A percentile compares a stretch with the other conserved stretches of the same genome.
These are phyloP conservation scores for Ogataea kodamae DNA, from an alignment of 805 yeast genomes.

Conservation along the genomic window DNA sequence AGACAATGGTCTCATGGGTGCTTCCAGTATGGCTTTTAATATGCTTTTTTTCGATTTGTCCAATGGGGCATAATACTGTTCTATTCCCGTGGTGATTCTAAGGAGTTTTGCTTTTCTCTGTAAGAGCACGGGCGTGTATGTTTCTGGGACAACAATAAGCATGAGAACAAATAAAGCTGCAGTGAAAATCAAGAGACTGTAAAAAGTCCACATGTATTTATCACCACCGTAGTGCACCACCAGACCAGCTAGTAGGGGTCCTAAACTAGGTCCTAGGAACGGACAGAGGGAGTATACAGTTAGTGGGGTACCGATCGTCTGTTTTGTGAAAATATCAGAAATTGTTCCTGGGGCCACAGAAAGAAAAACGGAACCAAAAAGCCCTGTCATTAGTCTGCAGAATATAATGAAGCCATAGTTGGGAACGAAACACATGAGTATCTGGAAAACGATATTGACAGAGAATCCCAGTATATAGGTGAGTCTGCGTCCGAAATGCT, in stretches of 20 bases:
- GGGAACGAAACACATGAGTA: slow-evolving; percentile 53
- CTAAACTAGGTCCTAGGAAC: slow-evolving; percentile 65
- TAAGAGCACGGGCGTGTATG: slow-evolving; percentile 52
- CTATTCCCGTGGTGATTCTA: slow-evolving; percentile 41
- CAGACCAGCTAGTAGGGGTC: slow-evolving; percentile 61
- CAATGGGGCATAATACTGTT: slow-evolving; percentile 38
- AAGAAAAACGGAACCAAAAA: slow-evolving; percentile 71
- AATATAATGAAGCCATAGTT: slow-evolving; percentile 63
- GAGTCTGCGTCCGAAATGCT: slow-evolving; percentile 50
- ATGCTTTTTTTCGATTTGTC: slow-evolving; percentile 38
- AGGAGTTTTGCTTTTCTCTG: slow-evolving; percentile 49
- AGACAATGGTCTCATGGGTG: slow-evolving; percentile 51
- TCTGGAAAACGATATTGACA: slow-evolving; percentile 45
- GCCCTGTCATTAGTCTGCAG: slow-evolving; percentile 64
- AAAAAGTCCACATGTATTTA: slow-evolving; percentile 69
- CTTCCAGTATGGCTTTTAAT: slow-evolving; percentile 37
- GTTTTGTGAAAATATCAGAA: slow-evolving; percentile 63
- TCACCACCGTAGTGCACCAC: slow-evolving; percentile 50
- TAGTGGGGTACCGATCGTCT: slow-evolving; percentile 65
- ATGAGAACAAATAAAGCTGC: slow-evolving; percentile 21
- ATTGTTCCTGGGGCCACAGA: slow-evolving; percentile 76
- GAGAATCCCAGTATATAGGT: slow-evolving; percentile 49
- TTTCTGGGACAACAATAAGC: slow-evolving; percentile 30
- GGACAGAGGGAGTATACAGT: slow-evolving; percentile 63
- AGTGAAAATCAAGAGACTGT: slow-evolving; percentile 58